phyloP scores from a whole-genome alignment of 2,329 filamentous ascomycete genomes.

The Fusarium albosuccineum region DNA sequence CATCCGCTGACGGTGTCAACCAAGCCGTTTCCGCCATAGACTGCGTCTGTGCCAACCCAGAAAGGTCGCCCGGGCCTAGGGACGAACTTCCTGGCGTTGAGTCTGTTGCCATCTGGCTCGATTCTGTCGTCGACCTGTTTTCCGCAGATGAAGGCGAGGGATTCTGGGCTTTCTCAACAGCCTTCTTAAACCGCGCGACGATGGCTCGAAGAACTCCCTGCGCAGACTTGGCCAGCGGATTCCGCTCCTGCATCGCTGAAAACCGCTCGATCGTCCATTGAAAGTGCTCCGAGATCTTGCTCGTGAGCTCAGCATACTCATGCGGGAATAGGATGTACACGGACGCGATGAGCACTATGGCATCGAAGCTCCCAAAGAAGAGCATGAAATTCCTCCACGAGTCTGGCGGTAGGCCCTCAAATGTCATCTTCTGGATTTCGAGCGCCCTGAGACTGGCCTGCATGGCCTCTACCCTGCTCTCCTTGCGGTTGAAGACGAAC shows the following conservation, averaged over 20 bases:
- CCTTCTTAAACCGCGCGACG: conserved; percentile 65
- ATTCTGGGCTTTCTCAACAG: conserved; percentile 52
- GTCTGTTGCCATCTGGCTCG: conserved; percentile 9
- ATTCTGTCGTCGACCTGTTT: conserved; percentile 1
- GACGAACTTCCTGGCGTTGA: conserved; percentile 36
- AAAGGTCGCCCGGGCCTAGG: conserved; percentile 10
- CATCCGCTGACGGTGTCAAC: conserved; percentile 60
- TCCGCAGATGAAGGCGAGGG: conserved; percentile 28
- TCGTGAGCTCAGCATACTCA: conserved; percentile 64
- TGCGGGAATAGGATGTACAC: conserved; percentile 72
- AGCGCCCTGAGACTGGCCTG: conserved; percentile 68
- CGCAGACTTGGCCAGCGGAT: conserved; percentile 66
- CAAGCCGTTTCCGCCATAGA: conserved; percentile 49
- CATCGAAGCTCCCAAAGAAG: conserved; percentile 75
- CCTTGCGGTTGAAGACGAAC: conserved; percentile 70
- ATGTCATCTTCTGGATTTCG: conserved; percentile 64
- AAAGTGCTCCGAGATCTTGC: conserved; percentile 66
- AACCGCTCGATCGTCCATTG: conserved; percentile 72
- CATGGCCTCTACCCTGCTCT: conserved; percentile 68
- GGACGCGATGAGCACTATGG: conserved; percentile 70
- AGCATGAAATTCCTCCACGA: conserved; percentile 67
- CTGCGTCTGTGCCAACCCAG: conserved; percentile 19
- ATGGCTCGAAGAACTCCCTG: conserved; percentile 69
- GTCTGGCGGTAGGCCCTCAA: conserved; percentile 62
- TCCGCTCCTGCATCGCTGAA: conserved; percentile 66